Evolutionary conservation across 306 rosid genomes (phyloP).

Genomic region (Parietaria judaica): DNA sequence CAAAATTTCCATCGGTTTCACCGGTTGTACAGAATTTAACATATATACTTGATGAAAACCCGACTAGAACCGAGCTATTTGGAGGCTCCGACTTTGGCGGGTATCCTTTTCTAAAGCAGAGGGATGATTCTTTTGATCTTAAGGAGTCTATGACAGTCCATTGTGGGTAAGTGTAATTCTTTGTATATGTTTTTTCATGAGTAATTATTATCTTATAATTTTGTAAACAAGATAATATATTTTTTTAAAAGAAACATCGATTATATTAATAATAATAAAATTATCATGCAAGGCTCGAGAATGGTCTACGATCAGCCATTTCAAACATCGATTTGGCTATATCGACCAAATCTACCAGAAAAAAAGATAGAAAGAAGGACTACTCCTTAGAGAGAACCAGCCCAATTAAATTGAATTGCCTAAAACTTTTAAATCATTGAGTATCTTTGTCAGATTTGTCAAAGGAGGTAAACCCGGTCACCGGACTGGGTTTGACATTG

Average conservation of each 20-base stretch:
- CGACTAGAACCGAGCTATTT: conserved; percentile 44
- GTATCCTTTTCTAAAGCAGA: conserved; percentile 64
- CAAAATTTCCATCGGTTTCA: conserved; percentile 58
- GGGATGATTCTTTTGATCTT: conserved; percentile 76
- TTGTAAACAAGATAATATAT: background rate
- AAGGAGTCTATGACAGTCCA: conserved; percentile 75
- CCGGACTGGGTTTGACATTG: conserved; percentile 83
- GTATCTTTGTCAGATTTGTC: conserved; percentile 60
- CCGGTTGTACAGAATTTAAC: conserved; percentile 60
- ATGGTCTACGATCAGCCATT: too few relatives aligned
- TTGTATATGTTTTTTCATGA: too few relatives aligned
- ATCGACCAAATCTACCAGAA: too few relatives aligned
- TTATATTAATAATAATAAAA: too few relatives aligned
- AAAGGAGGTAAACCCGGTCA: conserved; percentile 81
- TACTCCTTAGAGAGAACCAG: too few relatives aligned
- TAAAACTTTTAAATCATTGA: background rate
- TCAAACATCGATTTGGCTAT: too few relatives aligned
- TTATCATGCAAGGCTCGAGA: too few relatives aligned
- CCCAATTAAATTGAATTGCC: conserved; percentile 3
- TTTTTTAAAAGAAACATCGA: too few relatives aligned
- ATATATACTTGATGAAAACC: conserved; percentile 62
- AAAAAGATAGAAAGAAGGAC: too few relatives aligned
- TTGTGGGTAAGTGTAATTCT: conserved; percentile 68
- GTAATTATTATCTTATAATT: too few relatives aligned
- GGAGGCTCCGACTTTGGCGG: conserved; percentile 97